Percentiles rank a stretch among this genome's conserved stretches.
phyloP scores from a whole-genome alignment of 2,329 filamentous ascomycete genomes.

The Claviceps africana region DNA sequence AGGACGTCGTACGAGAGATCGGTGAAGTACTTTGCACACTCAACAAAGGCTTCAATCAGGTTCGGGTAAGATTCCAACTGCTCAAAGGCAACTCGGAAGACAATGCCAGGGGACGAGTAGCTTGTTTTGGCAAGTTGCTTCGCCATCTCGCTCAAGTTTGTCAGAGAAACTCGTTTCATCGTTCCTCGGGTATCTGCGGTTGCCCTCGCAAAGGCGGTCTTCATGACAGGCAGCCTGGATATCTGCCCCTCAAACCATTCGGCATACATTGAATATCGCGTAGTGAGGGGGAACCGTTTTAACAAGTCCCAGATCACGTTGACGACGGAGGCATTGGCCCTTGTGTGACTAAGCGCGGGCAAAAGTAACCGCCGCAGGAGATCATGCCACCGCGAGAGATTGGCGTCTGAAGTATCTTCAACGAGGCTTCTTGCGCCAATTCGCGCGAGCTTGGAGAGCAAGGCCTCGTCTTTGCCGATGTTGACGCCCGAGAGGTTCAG shows the following conservation, averaged over 20 bases:
- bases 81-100: slow-evolving; percentile 76
- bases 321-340: slow-evolving; percentile 68
- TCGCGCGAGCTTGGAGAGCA: slow-evolving; percentile 70
- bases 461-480: slow-evolving; percentile 67
- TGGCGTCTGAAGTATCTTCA: slow-evolving; percentile 55
- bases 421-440: slow-evolving; percentile 67
- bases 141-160: slow-evolving; percentile 75
- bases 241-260: slow-evolving; percentile 80
- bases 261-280: slow-evolving; percentile 77
- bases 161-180: slow-evolving; percentile 78
- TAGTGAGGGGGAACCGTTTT: slow-evolving; percentile 59
- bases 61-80: slow-evolving; percentile 94
- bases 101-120: slow-evolving; percentile 76
- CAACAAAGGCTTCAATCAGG: slow-evolving; percentile 84
- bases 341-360: slow-evolving; percentile 75
- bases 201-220: slow-evolving; percentile 62
- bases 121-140: slow-evolving; percentile 84
- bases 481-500: slow-evolving; percentile 77
- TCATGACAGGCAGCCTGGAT: slow-evolving; percentile 64
- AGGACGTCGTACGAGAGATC: slow-evolving; percentile 85
- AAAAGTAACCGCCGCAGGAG: slow-evolving; percentile 74
- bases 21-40: slow-evolving; percentile 89
- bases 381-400: slow-evolving; percentile 68
- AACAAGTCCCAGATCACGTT: slow-evolving; percentile 80
- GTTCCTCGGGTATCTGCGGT: slow-evolving; percentile 68